Conservation (phyloP, 2,329 filamentous ascomycete genomes). For the Leptographium radiaticola region DNA sequence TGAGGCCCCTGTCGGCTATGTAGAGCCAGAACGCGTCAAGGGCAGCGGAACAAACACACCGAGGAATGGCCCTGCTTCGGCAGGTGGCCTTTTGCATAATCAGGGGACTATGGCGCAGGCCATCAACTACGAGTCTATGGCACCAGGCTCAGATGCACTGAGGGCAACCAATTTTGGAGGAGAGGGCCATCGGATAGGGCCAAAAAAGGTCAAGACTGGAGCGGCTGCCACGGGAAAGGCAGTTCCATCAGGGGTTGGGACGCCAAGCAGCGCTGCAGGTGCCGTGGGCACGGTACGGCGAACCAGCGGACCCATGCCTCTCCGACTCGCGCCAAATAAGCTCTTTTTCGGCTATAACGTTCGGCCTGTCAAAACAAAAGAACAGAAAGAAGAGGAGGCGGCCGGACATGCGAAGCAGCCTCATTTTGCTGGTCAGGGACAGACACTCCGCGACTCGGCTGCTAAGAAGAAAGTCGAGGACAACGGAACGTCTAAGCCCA, state of each 20-base stretch:
- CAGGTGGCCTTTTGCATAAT: constrained; percentile 63
- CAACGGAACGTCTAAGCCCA: constrained; percentile 26
- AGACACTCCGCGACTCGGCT: constrained; percentile 49
- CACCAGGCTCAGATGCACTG: constrained; percentile 58
- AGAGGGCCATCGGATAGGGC: constrained; percentile 67
- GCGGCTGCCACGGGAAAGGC: constrained; percentile 16
- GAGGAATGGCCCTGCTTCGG: constrained; percentile 54
- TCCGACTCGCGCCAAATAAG: constrained; percentile 76
- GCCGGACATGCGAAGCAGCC: constrained; percentile 52
- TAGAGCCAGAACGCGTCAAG: constrained; percentile 57
- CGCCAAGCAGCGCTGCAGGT: constrained; percentile 49
- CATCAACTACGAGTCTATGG: constrained; percentile 93
- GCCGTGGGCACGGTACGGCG: constrained; percentile 24
- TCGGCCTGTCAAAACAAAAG: constrained; percentile 72
- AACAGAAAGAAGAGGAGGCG: constrained; percentile 53
- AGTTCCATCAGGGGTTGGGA: not conserved
- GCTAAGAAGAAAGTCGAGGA: constrained; percentile 55
- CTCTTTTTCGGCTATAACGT: constrained; percentile 95
- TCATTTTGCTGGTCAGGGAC: constrained; percentile 74
- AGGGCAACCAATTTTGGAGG: constrained; percentile 67
- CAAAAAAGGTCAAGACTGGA: constrained; percentile 72
- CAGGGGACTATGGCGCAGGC: constrained; percentile 93
- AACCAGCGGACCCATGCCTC: constrained; percentile 71
- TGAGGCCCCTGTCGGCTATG: constrained; percentile 83
- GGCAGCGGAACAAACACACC: constrained; percentile 79